These are phyloP conservation scores for Starmerella bombicola DNA, from an alignment of 805 yeast genomes.

Conservation along the genomic window DNA sequence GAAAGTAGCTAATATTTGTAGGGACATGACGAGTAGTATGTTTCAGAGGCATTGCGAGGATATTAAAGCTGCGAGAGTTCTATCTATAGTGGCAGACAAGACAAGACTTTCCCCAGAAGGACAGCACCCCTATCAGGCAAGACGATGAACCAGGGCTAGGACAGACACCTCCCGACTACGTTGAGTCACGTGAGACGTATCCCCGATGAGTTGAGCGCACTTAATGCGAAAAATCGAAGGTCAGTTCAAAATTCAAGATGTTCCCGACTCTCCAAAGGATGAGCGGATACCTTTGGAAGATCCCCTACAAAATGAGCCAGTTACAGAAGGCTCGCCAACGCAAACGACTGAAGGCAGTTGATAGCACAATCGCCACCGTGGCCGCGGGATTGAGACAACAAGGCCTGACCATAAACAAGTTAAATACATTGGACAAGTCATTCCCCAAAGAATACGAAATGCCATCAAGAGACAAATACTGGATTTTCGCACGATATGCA, in stretches of 20 bases:
- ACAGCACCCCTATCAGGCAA: too few species aligned
- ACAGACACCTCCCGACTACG: too few species aligned
- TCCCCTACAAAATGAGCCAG: slow-evolving; percentile 64
- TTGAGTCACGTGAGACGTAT: too few species aligned
- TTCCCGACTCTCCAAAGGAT: slow-evolving; percentile 27
- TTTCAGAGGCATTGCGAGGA: too few species aligned
- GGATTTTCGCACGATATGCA: slow-evolving; percentile 63
- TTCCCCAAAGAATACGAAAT: slow-evolving; percentile 73
- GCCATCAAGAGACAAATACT: slow-evolving; percentile 73
- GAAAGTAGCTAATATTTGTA: too few species aligned
- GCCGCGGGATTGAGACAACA: slow-evolving; percentile 36
- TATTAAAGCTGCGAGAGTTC: too few species aligned
- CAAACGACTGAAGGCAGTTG: slow-evolving; percentile 70
- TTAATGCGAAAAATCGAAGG: neutral
- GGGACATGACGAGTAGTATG: too few species aligned
- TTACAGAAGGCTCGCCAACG: slow-evolving; percentile 78
- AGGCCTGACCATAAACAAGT: slow-evolving; percentile 28
- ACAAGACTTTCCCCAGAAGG: too few species aligned
- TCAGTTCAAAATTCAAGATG: slow-evolving; percentile 7
- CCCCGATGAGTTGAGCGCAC: too few species aligned
- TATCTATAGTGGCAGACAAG: too few species aligned
- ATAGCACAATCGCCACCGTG: slow-evolving; percentile 56
- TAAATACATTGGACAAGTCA: slow-evolving; percentile 32
- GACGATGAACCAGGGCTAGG: too few species aligned
- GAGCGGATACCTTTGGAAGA: slow-evolving; percentile 74